These are phyloP conservation scores for Metarhizium guizhouense DNA, from an alignment of 2,329 filamentous ascomycete genomes.

Conservation along the genomic window DNA sequence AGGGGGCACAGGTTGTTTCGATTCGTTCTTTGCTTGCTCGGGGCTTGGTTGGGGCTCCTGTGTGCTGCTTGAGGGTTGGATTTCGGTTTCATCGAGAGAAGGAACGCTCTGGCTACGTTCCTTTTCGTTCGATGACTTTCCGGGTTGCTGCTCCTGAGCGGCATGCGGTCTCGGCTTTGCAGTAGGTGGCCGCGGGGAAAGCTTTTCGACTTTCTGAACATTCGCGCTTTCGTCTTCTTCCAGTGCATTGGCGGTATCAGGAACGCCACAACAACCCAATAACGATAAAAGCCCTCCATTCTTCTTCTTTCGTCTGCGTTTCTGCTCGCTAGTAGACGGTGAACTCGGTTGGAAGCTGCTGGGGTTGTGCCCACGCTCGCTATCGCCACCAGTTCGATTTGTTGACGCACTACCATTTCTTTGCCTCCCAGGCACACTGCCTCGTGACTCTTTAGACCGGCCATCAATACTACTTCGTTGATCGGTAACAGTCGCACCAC, in stretches of 20 bases:
- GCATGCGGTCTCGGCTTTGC: conserved; percentile 45
- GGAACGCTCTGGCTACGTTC: conserved; percentile 27
- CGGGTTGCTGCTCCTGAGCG: conserved; percentile 38
- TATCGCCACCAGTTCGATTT: conserved; percentile 48
- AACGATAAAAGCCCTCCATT: conserved; percentile 48
- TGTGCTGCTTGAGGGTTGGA: conserved; percentile 34
- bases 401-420: conserved; percentile 61
- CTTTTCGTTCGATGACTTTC: conserved; percentile 39
- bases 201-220: conserved; percentile 49
- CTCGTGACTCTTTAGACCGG: conserved; percentile 56
- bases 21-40: conserved; percentile 35
- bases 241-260: conserved; percentile 47
- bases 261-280: conserved; percentile 58
- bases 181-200: conserved; percentile 45
- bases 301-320: conserved; percentile 40
- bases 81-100: conserved; percentile 30
- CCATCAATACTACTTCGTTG: conserved; percentile 53
- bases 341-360: conserved; percentile 43
- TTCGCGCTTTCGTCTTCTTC: conserved; percentile 43
- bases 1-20: conserved; percentile 33
- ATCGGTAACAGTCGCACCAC: conserved; percentile 50
- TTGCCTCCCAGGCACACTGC: conserved; percentile 53
- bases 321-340: conserved; percentile 37
- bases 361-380: conserved; percentile 40
- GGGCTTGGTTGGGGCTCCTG: conserved; percentile 35